Evolutionary conservation across 495 filamentous ascomycete genomes (phyloP).

Genomic region (Entonaema liquescens): DNA sequence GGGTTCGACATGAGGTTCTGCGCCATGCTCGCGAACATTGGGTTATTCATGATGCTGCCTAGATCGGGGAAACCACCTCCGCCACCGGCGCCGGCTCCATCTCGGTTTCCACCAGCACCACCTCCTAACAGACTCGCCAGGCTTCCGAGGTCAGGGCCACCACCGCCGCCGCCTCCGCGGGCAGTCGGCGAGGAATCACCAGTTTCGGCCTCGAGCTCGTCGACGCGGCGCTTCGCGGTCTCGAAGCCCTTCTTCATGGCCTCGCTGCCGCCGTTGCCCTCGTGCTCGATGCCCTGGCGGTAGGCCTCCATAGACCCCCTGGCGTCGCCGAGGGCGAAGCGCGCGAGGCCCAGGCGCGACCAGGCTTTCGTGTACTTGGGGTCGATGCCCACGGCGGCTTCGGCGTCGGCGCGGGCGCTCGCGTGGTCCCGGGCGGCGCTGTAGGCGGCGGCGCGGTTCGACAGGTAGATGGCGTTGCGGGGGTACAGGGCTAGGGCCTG

Average conservation of each 20-base stretch:
- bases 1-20: slow-evolving; percentile 97
- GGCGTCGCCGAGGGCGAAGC: slow-evolving; percentile 88
- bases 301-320: slow-evolving; percentile 95
- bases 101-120: slow-evolving; percentile 54
- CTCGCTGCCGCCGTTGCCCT: slow-evolving; percentile 86
- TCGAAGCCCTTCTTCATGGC: slow-evolving; percentile 95
- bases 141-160: slow-evolving; percentile 73
- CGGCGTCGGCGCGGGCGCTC: slow-evolving; percentile 82
- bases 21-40: slow-evolving; percentile 96
- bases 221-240: slow-evolving; percentile 84
- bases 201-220: slow-evolving; percentile 68
- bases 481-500: slow-evolving; percentile 82
- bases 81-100: slow-evolving; percentile 63
- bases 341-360: slow-evolving; percentile 88
- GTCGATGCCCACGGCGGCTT: slow-evolving; percentile 84
- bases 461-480: slow-evolving; percentile 93
- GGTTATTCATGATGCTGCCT: slow-evolving; percentile 88
- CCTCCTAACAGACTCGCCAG: slow-evolving; percentile 76
- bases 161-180: slow-evolving; percentile 61
- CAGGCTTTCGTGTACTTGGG: slow-evolving; percentile 96
- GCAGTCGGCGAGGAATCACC: slow-evolving; percentile 41
- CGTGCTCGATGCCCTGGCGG: slow-evolving; percentile 87
- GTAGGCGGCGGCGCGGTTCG: slow-evolving; percentile 94
- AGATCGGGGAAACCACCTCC: slow-evolving; percentile 90
- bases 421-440: slow-evolving; percentile 81